These are phyloP conservation scores for Epichloe scottii DNA, from an alignment of 2,329 filamentous ascomycete genomes.

Conservation along the genomic window DNA sequence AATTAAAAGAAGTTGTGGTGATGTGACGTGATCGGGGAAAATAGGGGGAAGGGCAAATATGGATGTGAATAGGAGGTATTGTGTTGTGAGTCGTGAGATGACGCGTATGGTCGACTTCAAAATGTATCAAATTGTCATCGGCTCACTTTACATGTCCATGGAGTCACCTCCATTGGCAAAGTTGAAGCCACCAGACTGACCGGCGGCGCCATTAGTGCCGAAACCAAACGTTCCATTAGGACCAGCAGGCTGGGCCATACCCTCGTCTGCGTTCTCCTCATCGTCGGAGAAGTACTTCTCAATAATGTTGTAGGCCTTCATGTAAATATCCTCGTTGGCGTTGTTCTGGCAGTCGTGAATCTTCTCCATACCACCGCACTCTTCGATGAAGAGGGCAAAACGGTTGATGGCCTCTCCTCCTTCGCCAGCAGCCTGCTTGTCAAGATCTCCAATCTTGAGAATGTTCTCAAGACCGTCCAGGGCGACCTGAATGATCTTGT, in stretches of 20 bases:
- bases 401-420: slow-evolving; percentile 77
- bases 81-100: background rate
- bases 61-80: slow-evolving; percentile 6
- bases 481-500: slow-evolving; percentile 99
- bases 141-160: slow-evolving; percentile 48
- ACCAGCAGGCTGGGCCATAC: slow-evolving; percentile 56
- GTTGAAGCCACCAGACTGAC: slow-evolving; percentile 76
- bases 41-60: slow-evolving; percentile 10
- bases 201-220: slow-evolving; percentile 44
- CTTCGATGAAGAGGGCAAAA: slow-evolving; percentile 95
- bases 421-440: slow-evolving; percentile 78
- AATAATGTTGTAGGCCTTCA: slow-evolving; percentile 99
- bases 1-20: slow-evolving; percentile 15
- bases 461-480: slow-evolving; percentile 98
- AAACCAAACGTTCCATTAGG: slow-evolving; percentile 69
- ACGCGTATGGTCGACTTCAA: background rate
- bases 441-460: slow-evolving; percentile 96
- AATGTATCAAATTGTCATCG: background rate
- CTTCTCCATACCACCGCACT: slow-evolving; percentile 99
- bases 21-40: slow-evolving; percentile 20
- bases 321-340: slow-evolving; percentile 99
- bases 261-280: slow-evolving; percentile 81
- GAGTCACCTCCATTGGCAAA: slow-evolving; percentile 64
- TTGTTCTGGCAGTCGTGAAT: slow-evolving; percentile 99
- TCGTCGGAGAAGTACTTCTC: slow-evolving; percentile 99